These are phyloP conservation scores for Ophiocytium majus DNA, from an alignment of 352 stramenopile species.

Conservation along the genomic window DNA sequence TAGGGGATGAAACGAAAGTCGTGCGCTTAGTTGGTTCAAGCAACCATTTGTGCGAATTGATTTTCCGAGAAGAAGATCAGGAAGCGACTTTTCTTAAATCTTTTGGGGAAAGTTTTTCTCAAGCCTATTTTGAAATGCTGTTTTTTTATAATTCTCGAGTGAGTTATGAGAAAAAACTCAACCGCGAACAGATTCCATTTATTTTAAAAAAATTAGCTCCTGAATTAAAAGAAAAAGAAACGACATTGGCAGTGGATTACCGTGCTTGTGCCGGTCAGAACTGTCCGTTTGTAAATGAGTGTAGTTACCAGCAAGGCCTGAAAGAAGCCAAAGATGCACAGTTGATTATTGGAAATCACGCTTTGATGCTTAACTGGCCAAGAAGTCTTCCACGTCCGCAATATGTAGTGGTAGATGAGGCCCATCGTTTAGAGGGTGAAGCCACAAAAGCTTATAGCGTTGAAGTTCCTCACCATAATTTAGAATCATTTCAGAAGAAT, in stretches of 20 bases:
- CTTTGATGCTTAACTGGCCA: not conserved
- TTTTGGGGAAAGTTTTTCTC: not conserved
- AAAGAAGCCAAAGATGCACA: not conserved
- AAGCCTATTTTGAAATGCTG: constrained; percentile 19
- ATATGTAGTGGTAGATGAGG: constrained; percentile 3
- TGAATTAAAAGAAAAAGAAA: constrained; percentile 1
- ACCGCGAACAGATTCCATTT: not conserved
- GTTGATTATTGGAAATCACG: not conserved
- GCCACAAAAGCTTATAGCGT: not conserved
- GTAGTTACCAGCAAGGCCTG: not conserved
- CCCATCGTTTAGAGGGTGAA: not conserved
- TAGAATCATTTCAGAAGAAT: constrained; percentile 12
- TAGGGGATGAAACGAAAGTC: not conserved
- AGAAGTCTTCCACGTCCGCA: constrained; percentile 4
- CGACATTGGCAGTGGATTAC: not conserved
- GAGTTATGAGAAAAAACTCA: constrained; percentile 9
- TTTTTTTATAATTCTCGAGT: constrained; percentile 14
- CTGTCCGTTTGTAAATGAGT: not conserved
- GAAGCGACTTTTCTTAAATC: not conserved
- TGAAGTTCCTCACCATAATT: constrained; percentile 8
- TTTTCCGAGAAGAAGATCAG: not conserved
- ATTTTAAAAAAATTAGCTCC: constrained; percentile 17
- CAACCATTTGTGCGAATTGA: not conserved
- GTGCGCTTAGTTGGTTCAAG: not conserved
- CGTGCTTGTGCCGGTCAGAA: not conserved